Base-by-base conservation (phyloP, 2,329 filamentous ascomycete species). In the Raffaelea deltoideospora region DNA sequence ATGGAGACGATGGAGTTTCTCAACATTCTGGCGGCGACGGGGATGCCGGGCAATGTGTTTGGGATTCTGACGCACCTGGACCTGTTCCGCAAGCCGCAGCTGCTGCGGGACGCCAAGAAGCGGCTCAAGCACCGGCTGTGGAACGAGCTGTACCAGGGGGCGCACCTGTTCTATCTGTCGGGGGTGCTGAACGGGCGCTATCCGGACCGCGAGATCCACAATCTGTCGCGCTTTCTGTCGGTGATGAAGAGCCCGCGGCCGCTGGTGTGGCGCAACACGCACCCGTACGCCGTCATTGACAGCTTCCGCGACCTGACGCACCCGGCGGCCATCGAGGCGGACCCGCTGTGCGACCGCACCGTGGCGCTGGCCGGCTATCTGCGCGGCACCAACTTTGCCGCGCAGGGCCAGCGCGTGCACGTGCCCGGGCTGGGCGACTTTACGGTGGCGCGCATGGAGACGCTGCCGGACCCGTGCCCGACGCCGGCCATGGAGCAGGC, bases 1-100 rank as follows among this genome's bases (percentile, higher is more conserved):
- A 98, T 98, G 90, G 90, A 98, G 67, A 98, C 90, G 0, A 98
- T 98, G 90, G 90, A 98, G 59, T 98, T 98, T 43, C 64, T 98
- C 52, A 96, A 95, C 49, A 78, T 95, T 15, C 65, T 98, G 35
- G 80, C 83, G n/a, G 76, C 85, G 3, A 93, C 83, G 22, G 90
- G 90, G 56, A 96, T 98, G 88, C 90, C 92, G 0, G 88, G 90
- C 45, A 98, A 98, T 50, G 87, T 98, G 27, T 96, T 98, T 53
- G 90, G 90, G 36, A 87, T 98, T 39, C 69, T 98, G 31, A 96
- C 90, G 14, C 92, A 98, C 64, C 67, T 98, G 42, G 90, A 98
- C 54, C 65, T 98, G 13, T 98, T 98, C 65, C 75, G 79, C 52
- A 96, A 95, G 52, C 88, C 90, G 39, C 87, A 92, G 49, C 79